Conservation (phyloP, 306 rosid genomes). For the Quercus cerris region DNA sequence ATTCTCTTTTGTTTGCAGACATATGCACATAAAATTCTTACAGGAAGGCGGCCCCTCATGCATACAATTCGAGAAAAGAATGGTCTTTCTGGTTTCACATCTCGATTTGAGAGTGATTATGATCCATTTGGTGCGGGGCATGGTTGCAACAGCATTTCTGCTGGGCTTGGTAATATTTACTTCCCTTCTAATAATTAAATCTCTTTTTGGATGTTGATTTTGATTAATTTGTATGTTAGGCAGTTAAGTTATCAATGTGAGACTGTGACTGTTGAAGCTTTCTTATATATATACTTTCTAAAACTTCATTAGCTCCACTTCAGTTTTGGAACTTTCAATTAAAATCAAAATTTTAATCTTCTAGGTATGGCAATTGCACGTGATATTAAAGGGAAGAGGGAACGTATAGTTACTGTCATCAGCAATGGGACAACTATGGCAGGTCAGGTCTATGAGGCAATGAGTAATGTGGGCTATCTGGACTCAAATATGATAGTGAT, state of each 20-base stretch:
- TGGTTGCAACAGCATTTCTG: constrained; percentile 95
- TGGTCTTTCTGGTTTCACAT: constrained; percentile 74
- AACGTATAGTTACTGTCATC: constrained; percentile 69
- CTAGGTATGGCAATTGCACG: constrained; percentile 96
- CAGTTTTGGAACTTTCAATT: not conserved
- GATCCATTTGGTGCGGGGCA: constrained; percentile 95
- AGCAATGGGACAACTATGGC: constrained; percentile 84
- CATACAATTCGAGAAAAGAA: constrained; percentile 58
- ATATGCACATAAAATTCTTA: constrained; percentile 82
- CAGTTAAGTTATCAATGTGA: not conserved
- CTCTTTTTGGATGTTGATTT: not conserved
- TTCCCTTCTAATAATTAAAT: not conserved
- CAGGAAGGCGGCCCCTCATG: constrained; percentile 77
- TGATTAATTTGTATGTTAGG: not conserved
- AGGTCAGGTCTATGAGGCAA: constrained; percentile 92
- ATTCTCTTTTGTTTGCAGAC: constrained; percentile 51
- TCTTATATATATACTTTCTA: not conserved
- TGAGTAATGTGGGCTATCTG: constrained; percentile 87
- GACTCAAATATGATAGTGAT: constrained; percentile 87
- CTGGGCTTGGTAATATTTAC: constrained; percentile 78
- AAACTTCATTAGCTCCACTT: not conserved
- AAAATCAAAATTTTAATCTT: constrained; percentile 13
- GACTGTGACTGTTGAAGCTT: not conserved
- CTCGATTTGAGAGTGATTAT: constrained; percentile 74
- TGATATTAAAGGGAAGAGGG: constrained; percentile 83